Evolutionary conservation across 305 asterid species (phyloP).

Genomic region (Fraxinus xanthoxyloides): DNA sequence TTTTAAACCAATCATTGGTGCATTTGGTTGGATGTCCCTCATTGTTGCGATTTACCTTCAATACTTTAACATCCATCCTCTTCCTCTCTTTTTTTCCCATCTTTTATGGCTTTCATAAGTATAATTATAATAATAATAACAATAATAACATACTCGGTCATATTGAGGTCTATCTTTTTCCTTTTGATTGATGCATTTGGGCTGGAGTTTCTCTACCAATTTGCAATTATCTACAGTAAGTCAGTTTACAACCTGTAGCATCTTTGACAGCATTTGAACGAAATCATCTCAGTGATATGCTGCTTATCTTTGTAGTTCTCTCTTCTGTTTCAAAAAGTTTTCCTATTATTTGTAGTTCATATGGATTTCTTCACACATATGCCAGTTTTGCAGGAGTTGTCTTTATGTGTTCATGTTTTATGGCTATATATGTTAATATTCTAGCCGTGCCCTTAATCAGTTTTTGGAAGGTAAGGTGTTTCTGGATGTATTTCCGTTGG

Average conservation of each 20-base stretch:
- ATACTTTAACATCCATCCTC: not conserved
- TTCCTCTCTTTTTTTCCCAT: not conserved
- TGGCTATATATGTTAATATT: conserved; percentile 17
- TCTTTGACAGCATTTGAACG: not conserved
- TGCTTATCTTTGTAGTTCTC: not conserved
- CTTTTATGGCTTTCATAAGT: not conserved
- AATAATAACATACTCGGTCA: not conserved
- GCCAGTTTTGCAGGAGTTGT: conserved; percentile 31
- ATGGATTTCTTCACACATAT: not conserved
- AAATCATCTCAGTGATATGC: not conserved
- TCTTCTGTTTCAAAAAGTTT: not conserved
- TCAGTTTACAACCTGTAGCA: not conserved
- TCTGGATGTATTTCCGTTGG: not conserved
- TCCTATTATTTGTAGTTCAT: not conserved
- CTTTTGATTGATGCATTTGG: not conserved
- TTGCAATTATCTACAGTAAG: conserved; percentile 9
- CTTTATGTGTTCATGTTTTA: conserved; percentile 21
- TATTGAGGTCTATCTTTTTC: not conserved
- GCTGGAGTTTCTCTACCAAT: not conserved
- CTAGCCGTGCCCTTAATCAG: conserved; percentile 16
- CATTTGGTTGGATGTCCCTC: not conserved
- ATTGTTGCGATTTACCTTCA: not conserved
- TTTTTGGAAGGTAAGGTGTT: conserved; percentile 34
- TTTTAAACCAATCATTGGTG: conserved; percentile 2
- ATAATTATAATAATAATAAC: not conserved